Evolutionary conservation across 2,329 filamentous ascomycete genomes (phyloP).

Genomic region (Cladosporium austrohemisphaericum): DNA sequence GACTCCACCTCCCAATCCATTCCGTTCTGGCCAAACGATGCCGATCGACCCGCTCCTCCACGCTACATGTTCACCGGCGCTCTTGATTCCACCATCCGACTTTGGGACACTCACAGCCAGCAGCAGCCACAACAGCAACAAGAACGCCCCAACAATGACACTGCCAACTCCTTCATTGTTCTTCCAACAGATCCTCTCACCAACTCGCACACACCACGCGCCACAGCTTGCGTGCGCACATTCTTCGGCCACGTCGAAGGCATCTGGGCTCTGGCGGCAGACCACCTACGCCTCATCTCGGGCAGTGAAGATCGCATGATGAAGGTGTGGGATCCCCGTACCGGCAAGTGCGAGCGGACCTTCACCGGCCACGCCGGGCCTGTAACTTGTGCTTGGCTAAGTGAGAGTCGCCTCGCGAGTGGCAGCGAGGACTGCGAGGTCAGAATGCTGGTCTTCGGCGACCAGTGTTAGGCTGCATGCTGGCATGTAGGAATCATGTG

Average conservation of each 20-base stretch:
- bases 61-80: constrained; percentile 91
- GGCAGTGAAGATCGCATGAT: constrained; percentile 92
- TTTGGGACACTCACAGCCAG: constrained; percentile 70
- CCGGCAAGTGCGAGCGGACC: constrained; percentile 86
- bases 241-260: constrained; percentile 97
- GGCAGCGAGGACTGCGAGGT: constrained; percentile 93
- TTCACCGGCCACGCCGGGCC: constrained; percentile 88
- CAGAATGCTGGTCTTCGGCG: constrained; percentile 52
- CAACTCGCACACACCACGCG: constrained; percentile 33
- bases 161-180: constrained; percentile 20
- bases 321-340: constrained; percentile 91
- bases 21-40: constrained; percentile 57
- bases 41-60: constrained; percentile 68
- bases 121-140: constrained; percentile 21
- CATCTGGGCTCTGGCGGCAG: constrained; percentile 87
- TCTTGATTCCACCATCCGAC: constrained; percentile 82
- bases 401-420: constrained; percentile 83
- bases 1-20: constrained; percentile 15
- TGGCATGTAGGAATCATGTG: too few species aligned
- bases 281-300: constrained; percentile 81
- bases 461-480: constrained; percentile 4
- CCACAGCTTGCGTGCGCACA: constrained; percentile 69
- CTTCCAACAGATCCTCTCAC: constrained; percentile 33
- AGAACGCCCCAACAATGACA: constrained; percentile 2
- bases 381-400: constrained; percentile 88